Conservation (phyloP, 331 rosid genomes). For the Malus hybrid region DNA sequence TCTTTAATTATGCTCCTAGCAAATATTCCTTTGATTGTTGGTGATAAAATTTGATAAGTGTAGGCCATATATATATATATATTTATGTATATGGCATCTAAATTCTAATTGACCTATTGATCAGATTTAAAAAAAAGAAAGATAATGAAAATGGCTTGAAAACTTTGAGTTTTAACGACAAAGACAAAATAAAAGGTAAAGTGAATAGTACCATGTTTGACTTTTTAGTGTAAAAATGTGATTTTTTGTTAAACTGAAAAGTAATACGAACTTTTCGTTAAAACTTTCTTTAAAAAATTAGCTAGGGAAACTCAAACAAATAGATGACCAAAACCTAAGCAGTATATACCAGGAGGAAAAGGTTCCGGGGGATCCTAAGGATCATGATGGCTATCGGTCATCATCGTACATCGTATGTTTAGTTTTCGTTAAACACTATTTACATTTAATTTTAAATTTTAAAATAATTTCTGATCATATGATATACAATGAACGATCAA, state of each 20-base stretch:
- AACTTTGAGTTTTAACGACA: too few species aligned
- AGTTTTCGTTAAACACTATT: too few species aligned
- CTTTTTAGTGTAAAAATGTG: too few species aligned
- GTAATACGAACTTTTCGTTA: too few species aligned
- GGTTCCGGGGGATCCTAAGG: too few species aligned
- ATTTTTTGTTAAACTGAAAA: too few species aligned
- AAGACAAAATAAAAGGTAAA: too few species aligned
- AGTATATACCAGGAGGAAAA: not conserved
- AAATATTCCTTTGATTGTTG: not conserved
- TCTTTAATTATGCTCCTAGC: not conserved
- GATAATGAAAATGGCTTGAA: accelerated
- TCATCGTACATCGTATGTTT: accelerated
- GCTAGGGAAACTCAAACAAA: not conserved
- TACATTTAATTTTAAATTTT: too few species aligned
- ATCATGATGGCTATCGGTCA: too few species aligned
- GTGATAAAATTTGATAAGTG: not conserved
- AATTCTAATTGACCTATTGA: not conserved
- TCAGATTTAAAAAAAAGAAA: not conserved
- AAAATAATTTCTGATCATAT: too few species aligned
- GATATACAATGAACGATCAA: accelerated
- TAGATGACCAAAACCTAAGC: not conserved
- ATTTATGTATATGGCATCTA: not conserved
- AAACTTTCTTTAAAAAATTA: not conserved
- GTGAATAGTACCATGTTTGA: too few species aligned
- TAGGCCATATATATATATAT: not conserved